These are phyloP conservation scores for Rhizophlyctis rosea DNA, from an alignment of 192 early-diverging fungal genomes.

Conservation along the genomic window DNA sequence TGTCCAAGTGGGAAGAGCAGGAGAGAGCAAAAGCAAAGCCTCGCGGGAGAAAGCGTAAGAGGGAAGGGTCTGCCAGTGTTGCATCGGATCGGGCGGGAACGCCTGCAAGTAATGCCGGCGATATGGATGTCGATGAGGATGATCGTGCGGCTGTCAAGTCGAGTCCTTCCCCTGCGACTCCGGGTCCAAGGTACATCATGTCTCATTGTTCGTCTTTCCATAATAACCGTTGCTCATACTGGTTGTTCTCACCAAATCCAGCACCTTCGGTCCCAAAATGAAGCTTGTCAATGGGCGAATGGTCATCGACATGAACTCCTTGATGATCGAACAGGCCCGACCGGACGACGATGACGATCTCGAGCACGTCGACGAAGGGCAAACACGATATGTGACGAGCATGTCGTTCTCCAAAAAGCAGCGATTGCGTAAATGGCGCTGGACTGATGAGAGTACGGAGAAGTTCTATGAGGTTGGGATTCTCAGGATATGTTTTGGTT, in stretches of 20 bases:
- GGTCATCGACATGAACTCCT: conserved; percentile 15
- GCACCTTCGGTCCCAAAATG: not conserved
- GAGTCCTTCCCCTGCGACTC: not conserved
- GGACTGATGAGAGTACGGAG: conserved; percentile 27
- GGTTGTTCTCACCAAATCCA: not conserved
- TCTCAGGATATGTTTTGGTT: no score
- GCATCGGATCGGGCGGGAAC: conserved; percentile 5
- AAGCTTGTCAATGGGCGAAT: conserved; percentile 3
- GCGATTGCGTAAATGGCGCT: conserved; percentile 13
- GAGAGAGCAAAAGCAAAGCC: conserved; percentile 4
- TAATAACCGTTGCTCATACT: not conserved
- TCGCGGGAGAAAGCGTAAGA: conserved; percentile 5
- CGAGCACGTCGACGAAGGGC: conserved; percentile 31
- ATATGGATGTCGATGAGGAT: conserved; percentile 9
- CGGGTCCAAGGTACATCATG: not conserved
- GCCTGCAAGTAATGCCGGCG: no score
- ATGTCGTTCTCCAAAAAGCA: conserved; percentile 22
- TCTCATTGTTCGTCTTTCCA: not conserved
- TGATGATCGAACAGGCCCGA: conserved; percentile 4
- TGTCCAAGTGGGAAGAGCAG: conserved; percentile 18
- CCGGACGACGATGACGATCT: conserved; percentile 16
- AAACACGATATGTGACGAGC: conserved; percentile 22
- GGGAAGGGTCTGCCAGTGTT: conserved; percentile 12
- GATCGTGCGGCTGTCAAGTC: conserved; percentile 4
- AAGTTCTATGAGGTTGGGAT: conserved; percentile 29